Evolutionary conservation across 306 rosid genomes (phyloP), one percentile per base, ranked within the genome.

Genomic region (Quercus cerris): DNA sequence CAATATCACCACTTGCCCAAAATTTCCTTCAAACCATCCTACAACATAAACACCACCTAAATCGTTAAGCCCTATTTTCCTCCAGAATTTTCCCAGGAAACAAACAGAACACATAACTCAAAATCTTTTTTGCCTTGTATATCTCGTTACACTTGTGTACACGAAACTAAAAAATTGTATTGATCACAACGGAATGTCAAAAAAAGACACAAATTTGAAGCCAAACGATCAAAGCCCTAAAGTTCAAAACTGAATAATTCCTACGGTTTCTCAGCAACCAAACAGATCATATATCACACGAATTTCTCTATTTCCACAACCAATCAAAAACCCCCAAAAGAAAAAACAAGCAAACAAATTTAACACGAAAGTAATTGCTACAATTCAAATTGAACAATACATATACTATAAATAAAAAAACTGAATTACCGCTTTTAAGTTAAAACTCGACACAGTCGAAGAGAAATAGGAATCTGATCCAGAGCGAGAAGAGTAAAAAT

Each of bases 11-110:
- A 74, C 75, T 59, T 80, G 69, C 78, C 81, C 78, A 75, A 72
- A 80, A 56, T 75, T 23, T 77, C 78, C 57, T 63, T 85, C 77
- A 80, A 75, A 91, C 86, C 93, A 89, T 84, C 84, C 93, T 87
- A 89, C 89, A 86, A 61, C 68, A 80, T 22, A 64, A 74, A 80
- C 57, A 74, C 81, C 77, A 83, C 85, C 69, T 79, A 78, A 33
- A 38, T 83, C 78, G 85, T 78, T 77, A 85, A 80, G 56, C 69
- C 75, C 56, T 55, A 68, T 80, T 70, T 14, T 61, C 55, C 49
- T 20, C 73, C 23, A 35, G 15, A 75, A 44, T 15, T 55, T 61
- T 67, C 59, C 57, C 72, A 62, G 3, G 31, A 22, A 15, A 52
- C 52, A 55, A 56, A 30, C 59, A 67, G 56, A 67, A 41, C 20